These are phyloP conservation scores for Sclerotinia minor DNA, from an alignment of 2,329 filamentous ascomycete species.

Conservation along the genomic window DNA sequence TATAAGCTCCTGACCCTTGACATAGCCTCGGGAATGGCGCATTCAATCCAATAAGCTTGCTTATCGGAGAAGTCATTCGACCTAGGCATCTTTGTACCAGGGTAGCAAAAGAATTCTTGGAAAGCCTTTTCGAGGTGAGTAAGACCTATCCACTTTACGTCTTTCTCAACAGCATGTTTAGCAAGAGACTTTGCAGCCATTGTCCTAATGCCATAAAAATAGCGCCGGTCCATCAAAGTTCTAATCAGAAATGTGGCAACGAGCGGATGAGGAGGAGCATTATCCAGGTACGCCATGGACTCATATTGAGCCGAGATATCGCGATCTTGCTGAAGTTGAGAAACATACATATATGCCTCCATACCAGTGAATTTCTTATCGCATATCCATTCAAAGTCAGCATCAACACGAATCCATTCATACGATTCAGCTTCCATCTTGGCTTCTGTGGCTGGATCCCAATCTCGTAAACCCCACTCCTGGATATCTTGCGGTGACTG, in stretches of 20 bases:
- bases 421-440: conserved; percentile 96
- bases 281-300: conserved; percentile 72
- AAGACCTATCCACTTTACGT: conserved; percentile 73
- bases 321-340: conserved; percentile 93
- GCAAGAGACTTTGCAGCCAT: conserved; percentile 80
- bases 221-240: conserved; percentile 86
- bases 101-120: conserved; percentile 82
- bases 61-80: conserved; percentile 93
- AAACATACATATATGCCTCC: conserved; percentile 96
- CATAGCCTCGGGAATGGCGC: conserved; percentile 78
- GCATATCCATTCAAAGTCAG: conserved; percentile 97
- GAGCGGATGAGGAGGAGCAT: conserved; percentile 69
- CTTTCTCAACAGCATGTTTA: conserved; percentile 66
- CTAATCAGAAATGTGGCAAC: conserved; percentile 86
- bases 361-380: conserved; percentile 75
- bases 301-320: conserved; percentile 88
- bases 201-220: conserved; percentile 88
- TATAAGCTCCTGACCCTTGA: conserved; percentile 60
- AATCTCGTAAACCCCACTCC: conserved; percentile 84
- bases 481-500: conserved; percentile 77
- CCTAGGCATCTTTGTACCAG: conserved; percentile 72
- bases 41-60: conserved; percentile 79
- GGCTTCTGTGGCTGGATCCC: conserved; percentile 83
- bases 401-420: conserved; percentile 97
- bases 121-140: conserved; percentile 85